These are phyloP conservation scores for Ceratocystis lukuohia DNA, from an alignment of 2,329 filamentous ascomycete genomes.

Conservation along the genomic window DNA sequence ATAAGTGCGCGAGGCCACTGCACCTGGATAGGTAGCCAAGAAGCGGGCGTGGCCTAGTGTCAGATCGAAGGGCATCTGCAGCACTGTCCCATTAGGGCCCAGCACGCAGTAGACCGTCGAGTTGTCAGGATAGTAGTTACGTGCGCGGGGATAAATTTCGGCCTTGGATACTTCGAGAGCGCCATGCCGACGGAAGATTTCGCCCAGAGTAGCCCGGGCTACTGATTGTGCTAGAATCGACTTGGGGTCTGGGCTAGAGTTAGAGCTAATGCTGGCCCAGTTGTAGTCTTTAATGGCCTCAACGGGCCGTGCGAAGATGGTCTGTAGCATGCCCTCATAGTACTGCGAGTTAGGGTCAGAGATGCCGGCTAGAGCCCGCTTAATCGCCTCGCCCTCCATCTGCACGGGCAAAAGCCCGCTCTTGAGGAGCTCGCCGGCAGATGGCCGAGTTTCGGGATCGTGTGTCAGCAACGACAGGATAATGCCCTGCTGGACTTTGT, in stretches of 20 bases:
- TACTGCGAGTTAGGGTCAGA: conserved; percentile 75
- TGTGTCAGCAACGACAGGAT: conserved; percentile 70
- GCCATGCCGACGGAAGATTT: conserved; percentile 78
- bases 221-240: conserved; percentile 53
- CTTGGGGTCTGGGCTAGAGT: conserved; percentile 38
- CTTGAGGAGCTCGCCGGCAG: conserved; percentile 66
- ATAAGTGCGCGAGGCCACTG: conserved; percentile 59
- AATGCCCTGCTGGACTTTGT: conserved; percentile 65
- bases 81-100: conserved; percentile 68
- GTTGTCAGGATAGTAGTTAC: conserved; percentile 56
- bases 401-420: conserved; percentile 80
- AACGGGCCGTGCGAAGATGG: conserved; percentile 62
- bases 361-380: conserved; percentile 66
- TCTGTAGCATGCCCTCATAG: conserved; percentile 78
- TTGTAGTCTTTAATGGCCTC: conserved; percentile 70
- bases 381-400: conserved; percentile 83
- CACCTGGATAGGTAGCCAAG: conserved; percentile 56
- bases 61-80: conserved; percentile 89
- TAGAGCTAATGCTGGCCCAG: conserved; percentile 56
- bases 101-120: conserved; percentile 56
- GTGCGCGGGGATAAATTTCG: conserved; percentile 67
- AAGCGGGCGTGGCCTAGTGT: conserved; percentile 78
- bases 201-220: conserved; percentile 59
- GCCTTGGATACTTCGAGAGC: conserved; percentile 68
- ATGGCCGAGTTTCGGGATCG: conserved; percentile 68